Base-by-base conservation (phyloP, 73 alveolate species). In the Urostyla sp. region DNA sequence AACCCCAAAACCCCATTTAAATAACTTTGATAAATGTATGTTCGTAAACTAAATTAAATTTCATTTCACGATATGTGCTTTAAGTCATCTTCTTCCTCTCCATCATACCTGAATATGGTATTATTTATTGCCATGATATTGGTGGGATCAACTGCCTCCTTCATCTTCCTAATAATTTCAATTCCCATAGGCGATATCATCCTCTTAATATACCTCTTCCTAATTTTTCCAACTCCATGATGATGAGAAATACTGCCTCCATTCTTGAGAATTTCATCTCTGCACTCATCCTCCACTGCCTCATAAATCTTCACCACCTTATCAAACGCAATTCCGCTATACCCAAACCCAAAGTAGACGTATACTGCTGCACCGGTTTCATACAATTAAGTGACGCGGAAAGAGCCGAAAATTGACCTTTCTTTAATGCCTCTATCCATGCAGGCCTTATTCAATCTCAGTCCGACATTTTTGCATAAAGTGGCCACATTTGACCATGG, bases 171-270 rank as follows among this genome's bases (percentile, higher is more conserved):
- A 26, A 93, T 55, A 43, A 93, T 40, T 34, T 75, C 91, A 10
- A 91, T 34, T 28, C 92, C 96, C 63, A 85, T 69, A 0, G 81
- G 92, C 31, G 97, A 94, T 11, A 90, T 72, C 3, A 84, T 84
- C 35, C 67, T 54, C 31, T 50, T 37, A 89, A 84, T 59, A 72
- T 91, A 91, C 57, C 78, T 55, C 75, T 88, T 93, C 66, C 98
- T 93, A 61, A 93, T 61, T 59, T 94, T 94, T 0, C 98, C 98
- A 40, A 94, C 93, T 31, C 97, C 98, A 73, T 94, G 98, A 87
- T 94, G 98, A 63, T 94, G 98, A 32, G 96, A 85, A 13, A 94
- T 31, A 26, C 93, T 58, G 23, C 98, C 98, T 15, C 98, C 98
- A 57, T 77, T 40, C 67, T 63, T 86, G 81, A 91, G 37, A 35